phyloP scores from a whole-genome alignment of 331 rosid genomes.

The Quercus tomentella region DNA sequence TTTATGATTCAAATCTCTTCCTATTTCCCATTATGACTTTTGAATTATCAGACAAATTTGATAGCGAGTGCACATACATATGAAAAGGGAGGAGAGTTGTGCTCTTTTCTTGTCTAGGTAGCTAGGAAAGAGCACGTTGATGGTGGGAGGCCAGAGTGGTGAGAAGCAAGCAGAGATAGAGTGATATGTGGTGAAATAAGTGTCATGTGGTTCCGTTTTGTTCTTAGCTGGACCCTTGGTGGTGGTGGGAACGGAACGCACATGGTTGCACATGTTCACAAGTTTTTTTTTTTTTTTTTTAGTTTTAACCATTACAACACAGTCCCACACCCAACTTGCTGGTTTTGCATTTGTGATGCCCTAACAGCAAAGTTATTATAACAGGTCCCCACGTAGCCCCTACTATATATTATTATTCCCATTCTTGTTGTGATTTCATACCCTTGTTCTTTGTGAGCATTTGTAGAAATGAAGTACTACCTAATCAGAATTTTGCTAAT shows the following conservation, averaged over 20 bases:
- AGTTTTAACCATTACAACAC: neutral
- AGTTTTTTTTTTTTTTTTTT: no score
- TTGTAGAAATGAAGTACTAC: no score
- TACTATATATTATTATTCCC: neutral
- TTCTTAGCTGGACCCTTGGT: constrained; percentile 11
- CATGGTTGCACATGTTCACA: constrained; percentile 24
- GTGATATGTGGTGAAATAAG: neutral
- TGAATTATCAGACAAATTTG: neutral
- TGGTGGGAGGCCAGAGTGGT: neutral
- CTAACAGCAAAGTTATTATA: neutral
- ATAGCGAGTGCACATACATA: neutral
- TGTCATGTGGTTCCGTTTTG: neutral
- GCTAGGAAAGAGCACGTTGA: neutral
- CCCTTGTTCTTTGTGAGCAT: neutral
- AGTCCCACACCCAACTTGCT: constrained; percentile 5
- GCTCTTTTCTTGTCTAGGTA: neutral
- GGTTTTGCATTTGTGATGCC: constrained; percentile 2
- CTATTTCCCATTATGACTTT: rapidly evolving
- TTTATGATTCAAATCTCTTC: no score
- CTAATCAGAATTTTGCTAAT: no score
- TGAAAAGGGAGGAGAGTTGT: neutral
- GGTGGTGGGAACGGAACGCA: constrained; percentile 44
- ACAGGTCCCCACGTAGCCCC: neutral
- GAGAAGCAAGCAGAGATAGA: neutral
- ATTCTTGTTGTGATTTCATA: neutral